Base-by-base conservation (phyloP, 441 rosid species). In the Jatropha multifida region DNA sequence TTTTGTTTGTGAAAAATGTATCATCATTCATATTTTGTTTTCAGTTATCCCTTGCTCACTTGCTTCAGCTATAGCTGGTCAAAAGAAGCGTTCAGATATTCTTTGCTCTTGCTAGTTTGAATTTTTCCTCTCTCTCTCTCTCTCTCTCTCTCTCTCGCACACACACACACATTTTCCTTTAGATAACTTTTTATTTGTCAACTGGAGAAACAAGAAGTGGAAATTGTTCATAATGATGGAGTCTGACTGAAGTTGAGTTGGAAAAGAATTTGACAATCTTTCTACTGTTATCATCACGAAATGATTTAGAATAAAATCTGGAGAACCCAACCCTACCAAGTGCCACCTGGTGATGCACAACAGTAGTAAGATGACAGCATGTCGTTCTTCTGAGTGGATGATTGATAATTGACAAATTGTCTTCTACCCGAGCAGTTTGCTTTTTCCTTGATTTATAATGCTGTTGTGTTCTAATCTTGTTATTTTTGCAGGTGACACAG, bases 401-500 rank as follows among this genome's bases (percentile, higher is more conserved):
- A 37, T 55, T 51, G 76, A 58, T 74, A 14, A 23, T 40, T 23
- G 12, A 51, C 52, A 59, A 72, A 68, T 41, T 8, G 75, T 69
- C 23, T 18, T 56, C 40, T 38, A 59, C 48, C 58, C 40, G 20
- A 59, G 27, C 38, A n/a, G 60, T 41, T 68, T 69, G 37, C 38
- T 13, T 27, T 32, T 44, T 32, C 46, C 55, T 27, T 7, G 49
- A 70, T 46, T 23, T 58, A 12, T 67, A 20, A 40, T 0, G 32
- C 41, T 32, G 27, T 20, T 23, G 40, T 59, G 69, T 41, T 20
- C 63, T 78, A 75, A 77, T 69, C 61, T 70, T 49, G 9, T 75
- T 64, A 41, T 65, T 72, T 73, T 72, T 10, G 55, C 85, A 97
- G 98, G 99, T 97, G 77, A 97, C 99, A 15, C 99, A 94, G 83